Percentiles rank a stretch among this genome's conserved stretches.
phyloP scores from a whole-genome alignment of 1,284 basidiomycete genomes.

The Apiotrichum akiyoshidainum region DNA sequence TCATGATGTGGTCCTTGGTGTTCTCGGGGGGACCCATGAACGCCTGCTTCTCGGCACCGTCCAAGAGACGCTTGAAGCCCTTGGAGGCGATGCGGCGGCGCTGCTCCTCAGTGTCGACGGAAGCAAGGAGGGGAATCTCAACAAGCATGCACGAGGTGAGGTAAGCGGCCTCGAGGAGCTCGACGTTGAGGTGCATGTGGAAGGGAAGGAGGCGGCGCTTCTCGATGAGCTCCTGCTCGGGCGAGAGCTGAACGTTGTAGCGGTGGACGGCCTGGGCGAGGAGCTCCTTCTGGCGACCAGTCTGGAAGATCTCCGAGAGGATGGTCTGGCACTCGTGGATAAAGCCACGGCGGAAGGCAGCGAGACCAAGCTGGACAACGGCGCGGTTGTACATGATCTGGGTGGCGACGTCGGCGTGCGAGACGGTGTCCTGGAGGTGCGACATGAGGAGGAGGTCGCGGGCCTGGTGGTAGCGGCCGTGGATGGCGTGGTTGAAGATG shows the following conservation, averaged over 20 bases:
- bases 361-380: conserved; percentile 93
- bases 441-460: conserved; percentile 99
- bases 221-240: conserved; percentile 96
- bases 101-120: conserved; percentile 88
- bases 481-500: conserved; percentile 94
- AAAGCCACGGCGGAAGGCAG: conserved; percentile 91
- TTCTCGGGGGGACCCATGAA: conserved; percentile 99
- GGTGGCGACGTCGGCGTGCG: conserved; percentile 91
- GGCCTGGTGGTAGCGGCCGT: conserved; percentile 94
- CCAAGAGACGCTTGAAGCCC: conserved; percentile 89
- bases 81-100: conserved; percentile 89
- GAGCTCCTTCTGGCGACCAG: conserved; percentile 93
- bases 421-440: conserved; percentile 93
- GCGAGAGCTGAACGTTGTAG: conserved; percentile 72
- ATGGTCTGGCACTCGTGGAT: conserved; percentile 92
- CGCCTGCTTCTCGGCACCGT: conserved; percentile 95
- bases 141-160: conserved; percentile 97
- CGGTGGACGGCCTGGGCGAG: conserved; percentile 94
- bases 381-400: conserved; percentile 99
- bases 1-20: conserved; percentile 98
- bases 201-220: conserved; percentile 94
- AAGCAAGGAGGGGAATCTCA: conserved; percentile 92
- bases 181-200: conserved; percentile 99
- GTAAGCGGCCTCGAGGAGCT: conserved; percentile 95
- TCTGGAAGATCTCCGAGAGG: conserved; percentile 92